Conservation (phyloP, 202 grass and related monocot genomes). For the Dendrocalamus latiflorus region DNA sequence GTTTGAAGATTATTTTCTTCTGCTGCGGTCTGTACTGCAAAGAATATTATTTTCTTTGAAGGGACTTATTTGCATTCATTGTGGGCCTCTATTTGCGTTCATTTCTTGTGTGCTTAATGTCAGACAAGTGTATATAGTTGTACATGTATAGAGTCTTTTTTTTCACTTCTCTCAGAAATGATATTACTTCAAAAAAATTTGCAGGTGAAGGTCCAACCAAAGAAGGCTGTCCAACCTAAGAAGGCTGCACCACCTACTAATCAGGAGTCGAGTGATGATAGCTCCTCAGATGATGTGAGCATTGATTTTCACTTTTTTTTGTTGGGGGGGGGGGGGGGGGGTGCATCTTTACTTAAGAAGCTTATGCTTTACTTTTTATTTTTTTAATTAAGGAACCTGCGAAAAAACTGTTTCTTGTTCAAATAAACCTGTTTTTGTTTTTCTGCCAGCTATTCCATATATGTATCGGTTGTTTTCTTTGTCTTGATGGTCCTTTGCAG, state of each 20-base stretch:
- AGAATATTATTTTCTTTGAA: too few species aligned
- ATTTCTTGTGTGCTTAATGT: too few species aligned
- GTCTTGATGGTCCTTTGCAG: too few species aligned
- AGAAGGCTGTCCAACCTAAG: slow-evolving; percentile 44
- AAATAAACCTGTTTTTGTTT: slow-evolving; percentile 1
- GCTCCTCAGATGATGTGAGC: slow-evolving; percentile 58
- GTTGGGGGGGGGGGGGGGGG: not conserved
- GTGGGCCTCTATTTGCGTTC: too few species aligned
- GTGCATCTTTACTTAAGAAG: not conserved
- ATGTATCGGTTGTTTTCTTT: too few species aligned
- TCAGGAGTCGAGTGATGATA: slow-evolving; percentile 24
- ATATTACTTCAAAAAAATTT: not conserved
- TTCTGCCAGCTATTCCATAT: too few species aligned
- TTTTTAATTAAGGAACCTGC: slow-evolving; percentile 22
- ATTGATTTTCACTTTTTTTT: not conserved
- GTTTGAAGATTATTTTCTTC: too few species aligned
- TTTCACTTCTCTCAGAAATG: too few species aligned
- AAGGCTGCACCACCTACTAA: slow-evolving; percentile 41
- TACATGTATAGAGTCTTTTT: too few species aligned
- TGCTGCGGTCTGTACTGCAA: too few species aligned
- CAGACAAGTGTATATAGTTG: too few species aligned
- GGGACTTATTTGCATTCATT: too few species aligned
- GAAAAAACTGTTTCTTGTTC: not conserved
- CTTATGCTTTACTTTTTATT: not conserved
- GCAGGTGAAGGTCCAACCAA: slow-evolving; percentile 49